phyloP scores from a whole-genome alignment of 768 basidiomycete genomes.

The Hygrophoropsis aurantiaca region DNA sequence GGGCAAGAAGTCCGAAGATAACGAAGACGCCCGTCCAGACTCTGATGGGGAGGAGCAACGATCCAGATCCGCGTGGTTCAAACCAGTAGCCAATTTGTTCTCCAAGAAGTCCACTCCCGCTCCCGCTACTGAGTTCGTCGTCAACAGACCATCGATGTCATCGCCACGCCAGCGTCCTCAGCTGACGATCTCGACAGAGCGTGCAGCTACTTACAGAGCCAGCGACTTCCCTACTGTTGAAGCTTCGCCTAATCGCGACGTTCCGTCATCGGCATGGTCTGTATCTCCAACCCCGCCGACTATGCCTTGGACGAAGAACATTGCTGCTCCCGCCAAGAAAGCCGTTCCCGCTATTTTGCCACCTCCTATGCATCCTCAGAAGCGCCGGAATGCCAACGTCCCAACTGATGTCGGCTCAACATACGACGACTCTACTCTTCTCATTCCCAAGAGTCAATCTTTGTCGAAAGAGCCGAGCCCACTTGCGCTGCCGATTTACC shows the following conservation, averaged over 20 bases:
- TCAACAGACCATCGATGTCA: conserved; percentile 12
- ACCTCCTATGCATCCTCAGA: conserved; percentile 31
- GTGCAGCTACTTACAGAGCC: conserved; percentile 29
- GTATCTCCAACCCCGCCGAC: conserved; percentile 28
- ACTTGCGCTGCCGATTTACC: conserved; percentile 42
- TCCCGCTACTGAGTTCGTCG: conserved; percentile 17
- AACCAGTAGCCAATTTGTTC: conserved; percentile 32
- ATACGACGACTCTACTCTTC: conserved; percentile 21
- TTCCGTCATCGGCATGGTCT: conserved; percentile 30
- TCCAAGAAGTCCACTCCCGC: conserved; percentile 17
- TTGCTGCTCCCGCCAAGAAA: conserved; percentile 17
- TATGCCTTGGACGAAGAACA: conserved; percentile 23
- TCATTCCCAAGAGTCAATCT: conserved; percentile 14
- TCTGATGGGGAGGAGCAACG: conserved; percentile 23
- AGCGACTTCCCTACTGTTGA: conserved; percentile 31
- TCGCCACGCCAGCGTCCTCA: conserved; percentile 29
- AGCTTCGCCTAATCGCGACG: conserved; percentile 18
- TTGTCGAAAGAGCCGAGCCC: conserved; percentile 21
- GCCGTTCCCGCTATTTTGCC: conserved; percentile 37
- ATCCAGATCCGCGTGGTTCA: conserved; percentile 34
- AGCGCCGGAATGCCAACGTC: conserved; percentile 34
- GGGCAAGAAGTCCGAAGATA: conserved; percentile 39
- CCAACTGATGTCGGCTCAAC: conserved; percentile 34
- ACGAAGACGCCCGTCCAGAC: conserved; percentile 21
- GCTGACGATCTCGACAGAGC: conserved; percentile 45